Percentiles rank a stretch among this genome's conserved stretches.
Evolutionary conservation across 257 asterid species (phyloP).

Genomic region (Linaria vulgaris): DNA sequence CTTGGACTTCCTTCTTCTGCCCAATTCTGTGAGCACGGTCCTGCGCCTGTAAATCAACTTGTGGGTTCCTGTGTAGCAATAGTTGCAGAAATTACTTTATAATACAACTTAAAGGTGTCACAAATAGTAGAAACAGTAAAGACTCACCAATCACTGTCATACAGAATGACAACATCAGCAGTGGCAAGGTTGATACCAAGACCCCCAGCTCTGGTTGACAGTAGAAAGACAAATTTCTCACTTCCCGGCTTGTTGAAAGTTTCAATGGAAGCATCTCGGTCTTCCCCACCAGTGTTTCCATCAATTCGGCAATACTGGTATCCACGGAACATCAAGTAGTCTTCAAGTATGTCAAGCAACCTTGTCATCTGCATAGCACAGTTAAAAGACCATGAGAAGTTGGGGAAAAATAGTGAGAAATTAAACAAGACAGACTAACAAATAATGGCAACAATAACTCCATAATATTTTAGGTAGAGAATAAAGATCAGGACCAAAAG

Average conservation of each 20-base stretch:
- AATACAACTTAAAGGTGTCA: slow-evolving; percentile 13
- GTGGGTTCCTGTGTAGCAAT: slow-evolving; percentile 63
- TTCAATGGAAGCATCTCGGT: too few species aligned
- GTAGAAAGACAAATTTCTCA: too few species aligned
- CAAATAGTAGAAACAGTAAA: slow-evolving; percentile 23
- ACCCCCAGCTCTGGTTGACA: slow-evolving; percentile 99
- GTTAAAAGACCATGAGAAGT: too few species aligned
- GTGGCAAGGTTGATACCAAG: slow-evolving; percentile 99
- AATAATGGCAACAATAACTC: slow-evolving; percentile 2
- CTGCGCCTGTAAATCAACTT: too few species aligned
- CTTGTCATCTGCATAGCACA: too few species aligned
- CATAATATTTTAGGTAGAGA: not conserved
- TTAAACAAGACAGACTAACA: not conserved
- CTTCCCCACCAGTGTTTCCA: too few species aligned
- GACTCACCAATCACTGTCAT: slow-evolving; percentile 96
- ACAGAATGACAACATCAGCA: slow-evolving; percentile 96
- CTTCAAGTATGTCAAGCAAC: too few species aligned
- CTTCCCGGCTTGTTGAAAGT: too few species aligned
- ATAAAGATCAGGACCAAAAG: too few species aligned
- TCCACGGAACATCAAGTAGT: too few species aligned
- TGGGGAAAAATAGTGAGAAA: slow-evolving; percentile 6
- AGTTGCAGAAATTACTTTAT: slow-evolving; percentile 22
- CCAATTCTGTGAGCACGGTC: slow-evolving; percentile 99
- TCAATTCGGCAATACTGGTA: too few species aligned
- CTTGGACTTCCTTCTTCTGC: slow-evolving; percentile 99